A percentile compares a stretch with the other conserved stretches of the same genome.
phyloP scores from a whole-genome alignment of 805 yeast species.

The Zygosaccharomyces bailii region DNA sequence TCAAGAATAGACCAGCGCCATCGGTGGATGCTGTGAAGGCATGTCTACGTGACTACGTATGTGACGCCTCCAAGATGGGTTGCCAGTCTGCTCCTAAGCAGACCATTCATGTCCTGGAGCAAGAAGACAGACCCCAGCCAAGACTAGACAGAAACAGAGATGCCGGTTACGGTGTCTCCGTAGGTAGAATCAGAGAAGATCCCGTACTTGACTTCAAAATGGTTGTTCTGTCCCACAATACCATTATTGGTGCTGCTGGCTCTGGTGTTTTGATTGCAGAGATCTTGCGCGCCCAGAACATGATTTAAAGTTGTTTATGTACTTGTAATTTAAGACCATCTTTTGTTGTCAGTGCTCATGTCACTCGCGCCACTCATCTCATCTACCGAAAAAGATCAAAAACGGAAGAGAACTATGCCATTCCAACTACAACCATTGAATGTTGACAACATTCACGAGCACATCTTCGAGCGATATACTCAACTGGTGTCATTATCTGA shows the following conservation, averaged over 20 bases:
- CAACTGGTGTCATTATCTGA: slow-evolving; percentile 21
- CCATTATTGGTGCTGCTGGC: slow-evolving; percentile 98
- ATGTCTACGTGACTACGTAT: slow-evolving; percentile 64
- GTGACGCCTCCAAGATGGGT: slow-evolving; percentile 75
- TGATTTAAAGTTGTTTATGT: slow-evolving; percentile 48
- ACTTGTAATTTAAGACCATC: not conserved
- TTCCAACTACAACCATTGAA: slow-evolving; percentile 15
- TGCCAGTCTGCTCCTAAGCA: slow-evolving; percentile 93
- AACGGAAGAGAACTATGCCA: slow-evolving; percentile 8
- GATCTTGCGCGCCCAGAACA: slow-evolving; percentile 69
- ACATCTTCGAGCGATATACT: slow-evolving; percentile 33
- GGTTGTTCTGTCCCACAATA: slow-evolving; percentile 97
- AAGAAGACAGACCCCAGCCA: slow-evolving; percentile 94
- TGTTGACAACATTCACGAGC: slow-evolving; percentile 30
- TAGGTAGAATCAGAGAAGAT: slow-evolving; percentile 91
- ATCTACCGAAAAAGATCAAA: not conserved
- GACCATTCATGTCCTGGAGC: slow-evolving; percentile 88
- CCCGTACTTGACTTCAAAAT: slow-evolving; percentile 91
- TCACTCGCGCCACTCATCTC: not conserved
- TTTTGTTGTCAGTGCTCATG: slow-evolving; percentile 1
- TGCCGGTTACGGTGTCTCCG: slow-evolving; percentile 88
- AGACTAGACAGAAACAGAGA: slow-evolving; percentile 96
- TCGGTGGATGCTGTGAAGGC: slow-evolving; percentile 74
- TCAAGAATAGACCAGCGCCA: slow-evolving; percentile 81
- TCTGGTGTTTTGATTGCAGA: slow-evolving; percentile 96